These are phyloP conservation scores for Kalmusia sp. DNA, from an alignment of 2,329 filamentous ascomycete species.

Conservation along the genomic window DNA sequence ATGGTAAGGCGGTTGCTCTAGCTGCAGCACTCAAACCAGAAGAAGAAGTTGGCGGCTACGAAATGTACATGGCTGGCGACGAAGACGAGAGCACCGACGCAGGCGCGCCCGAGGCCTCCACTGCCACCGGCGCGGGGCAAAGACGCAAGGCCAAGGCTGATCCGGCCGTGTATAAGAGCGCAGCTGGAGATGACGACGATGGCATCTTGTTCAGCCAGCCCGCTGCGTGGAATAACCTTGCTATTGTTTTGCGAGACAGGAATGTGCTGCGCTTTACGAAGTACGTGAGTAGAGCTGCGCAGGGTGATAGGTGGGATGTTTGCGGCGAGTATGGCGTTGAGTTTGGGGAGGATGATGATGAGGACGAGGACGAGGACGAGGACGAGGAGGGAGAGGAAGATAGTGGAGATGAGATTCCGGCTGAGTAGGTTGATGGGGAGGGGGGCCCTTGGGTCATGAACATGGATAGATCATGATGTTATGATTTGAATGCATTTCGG, in stretches of 20 bases:
- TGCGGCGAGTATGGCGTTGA: slow-evolving; percentile 78
- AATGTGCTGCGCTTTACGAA: slow-evolving; percentile 93
- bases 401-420: too few species aligned
- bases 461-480: slow-evolving; percentile 1
- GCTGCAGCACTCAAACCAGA: slow-evolving; percentile 52
- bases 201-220: slow-evolving; percentile 73
- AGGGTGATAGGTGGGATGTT: slow-evolving; percentile 92
- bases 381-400: not conserved
- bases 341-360: slow-evolving; percentile 58
- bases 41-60: slow-evolving; percentile 73
- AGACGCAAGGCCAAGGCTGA: slow-evolving; percentile 60
- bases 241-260: slow-evolving; percentile 85
- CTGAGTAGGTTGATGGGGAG: not conserved
- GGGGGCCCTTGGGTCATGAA: not conserved
- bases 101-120: slow-evolving; percentile 39
- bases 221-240: slow-evolving; percentile 87
- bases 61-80: slow-evolving; percentile 91
- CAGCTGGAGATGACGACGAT: slow-evolving; percentile 72
- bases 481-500: slow-evolving; percentile 7
- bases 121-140: slow-evolving; percentile 56
- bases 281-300: slow-evolving; percentile 83
- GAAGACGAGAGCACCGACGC: slow-evolving; percentile 68
- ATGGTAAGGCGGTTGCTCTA: slow-evolving; percentile 35
- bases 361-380: slow-evolving; percentile 38
- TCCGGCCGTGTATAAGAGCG: slow-evolving; percentile 79